A percentile compares a stretch with the other conserved stretches of the same genome.
These are phyloP conservation scores for Mycena leptocephala DNA, from an alignment of 768 basidiomycete genomes.

Conservation along the genomic window DNA sequence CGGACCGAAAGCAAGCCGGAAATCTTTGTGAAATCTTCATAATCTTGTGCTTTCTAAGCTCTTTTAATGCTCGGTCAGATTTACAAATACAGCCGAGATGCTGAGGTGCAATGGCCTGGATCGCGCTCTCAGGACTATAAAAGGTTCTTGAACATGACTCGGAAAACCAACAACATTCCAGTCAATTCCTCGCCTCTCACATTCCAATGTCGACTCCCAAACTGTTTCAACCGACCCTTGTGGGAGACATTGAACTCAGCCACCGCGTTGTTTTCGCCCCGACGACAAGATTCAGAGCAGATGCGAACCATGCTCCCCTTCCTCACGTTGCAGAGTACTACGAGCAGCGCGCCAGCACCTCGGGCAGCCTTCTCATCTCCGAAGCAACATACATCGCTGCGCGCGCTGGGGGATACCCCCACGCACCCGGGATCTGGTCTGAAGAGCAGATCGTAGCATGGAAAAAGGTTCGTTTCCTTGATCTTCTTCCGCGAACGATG, in stretches of 20 bases:
- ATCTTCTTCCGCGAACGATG: background rate
- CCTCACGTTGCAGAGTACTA: constrained; percentile 48
- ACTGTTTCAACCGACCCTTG: constrained; percentile 57
- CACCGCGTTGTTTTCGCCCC: constrained; percentile 68
- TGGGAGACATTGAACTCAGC: constrained; percentile 53
- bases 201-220: background rate
- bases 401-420: constrained; percentile 48
- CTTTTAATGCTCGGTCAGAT: too few relatives aligned
- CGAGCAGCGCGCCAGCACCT: constrained; percentile 40
- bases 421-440: constrained; percentile 59
- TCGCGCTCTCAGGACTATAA: too few relatives aligned
- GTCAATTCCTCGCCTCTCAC: too few relatives aligned
- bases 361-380: constrained; percentile 53
- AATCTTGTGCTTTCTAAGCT: too few relatives aligned
- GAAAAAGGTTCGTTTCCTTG: constrained; percentile 52
- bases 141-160: too few relatives aligned
- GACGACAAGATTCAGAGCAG: constrained; percentile 60
- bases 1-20: too few relatives aligned
- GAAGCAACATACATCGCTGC: constrained; percentile 56
- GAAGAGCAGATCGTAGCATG: constrained; percentile 63
- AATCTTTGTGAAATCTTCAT: too few relatives aligned
- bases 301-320: constrained; percentile 48
- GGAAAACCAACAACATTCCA: too few relatives aligned
- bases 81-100: too few relatives aligned
- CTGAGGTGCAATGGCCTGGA: too few relatives aligned